A percentile compares a stretch with the other conserved stretches of the same genome.
Conservation (phyloP, 2,329 filamentous ascomycete species). For the Atkinsonella texensis region DNA sequence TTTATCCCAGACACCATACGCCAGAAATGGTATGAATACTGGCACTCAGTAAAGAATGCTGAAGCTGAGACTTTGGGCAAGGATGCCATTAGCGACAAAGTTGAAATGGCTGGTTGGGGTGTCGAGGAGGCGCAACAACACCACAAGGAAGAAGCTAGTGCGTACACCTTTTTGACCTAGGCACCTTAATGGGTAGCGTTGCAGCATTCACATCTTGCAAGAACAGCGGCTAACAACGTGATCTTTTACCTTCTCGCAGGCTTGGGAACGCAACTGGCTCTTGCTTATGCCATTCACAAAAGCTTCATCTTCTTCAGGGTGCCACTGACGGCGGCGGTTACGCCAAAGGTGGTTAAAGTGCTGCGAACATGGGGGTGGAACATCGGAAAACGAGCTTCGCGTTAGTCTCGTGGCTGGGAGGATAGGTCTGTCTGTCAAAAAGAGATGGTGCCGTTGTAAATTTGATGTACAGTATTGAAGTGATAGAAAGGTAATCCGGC, state of each 20-base stretch:
- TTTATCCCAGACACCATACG: constrained; percentile 49
- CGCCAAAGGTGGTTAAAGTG: constrained; percentile 86
- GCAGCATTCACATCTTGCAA: not conserved
- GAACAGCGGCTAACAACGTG: constrained; percentile 11
- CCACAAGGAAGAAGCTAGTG: constrained; percentile 61
- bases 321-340: constrained; percentile 78
- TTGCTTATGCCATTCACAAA: constrained; percentile 97
- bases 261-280: constrained; percentile 68
- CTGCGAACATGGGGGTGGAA: constrained; percentile 87
- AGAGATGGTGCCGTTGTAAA: not conserved
- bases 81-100: constrained; percentile 30
- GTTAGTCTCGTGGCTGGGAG: not conserved
- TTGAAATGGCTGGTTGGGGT: constrained; percentile 45
- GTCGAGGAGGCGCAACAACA: constrained; percentile 50
- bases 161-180: constrained; percentile 25
- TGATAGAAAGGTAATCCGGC: not conserved
- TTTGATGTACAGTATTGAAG: constrained; percentile 3
- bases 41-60: constrained; percentile 32
- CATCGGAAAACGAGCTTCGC: constrained; percentile 59
- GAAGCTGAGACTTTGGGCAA: constrained; percentile 31
- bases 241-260: constrained; percentile 26
- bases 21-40: constrained; percentile 37
- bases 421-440: not conserved
- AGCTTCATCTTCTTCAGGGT: constrained; percentile 95
- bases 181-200: not conserved